phyloP scores from a whole-genome alignment of 345 rosid genomes.

The Eucalyptus shirleyi region DNA sequence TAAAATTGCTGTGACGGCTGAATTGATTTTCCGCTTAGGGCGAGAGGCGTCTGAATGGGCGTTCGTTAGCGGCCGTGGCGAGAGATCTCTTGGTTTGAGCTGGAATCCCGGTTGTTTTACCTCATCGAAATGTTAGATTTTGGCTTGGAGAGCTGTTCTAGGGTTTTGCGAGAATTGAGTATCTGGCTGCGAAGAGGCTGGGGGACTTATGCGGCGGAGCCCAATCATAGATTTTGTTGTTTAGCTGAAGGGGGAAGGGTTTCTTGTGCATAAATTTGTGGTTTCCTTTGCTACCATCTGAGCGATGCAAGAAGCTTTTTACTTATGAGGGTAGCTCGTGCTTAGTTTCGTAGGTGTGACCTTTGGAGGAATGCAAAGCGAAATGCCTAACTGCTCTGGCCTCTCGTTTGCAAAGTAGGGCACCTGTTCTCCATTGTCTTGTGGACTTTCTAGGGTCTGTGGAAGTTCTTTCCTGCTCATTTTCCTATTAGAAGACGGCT shows the following conservation, averaged over 20 bases:
- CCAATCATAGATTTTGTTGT: background rate
- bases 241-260: background rate
- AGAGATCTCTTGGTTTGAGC: background rate
- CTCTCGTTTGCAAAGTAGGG: background rate
- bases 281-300: background rate
- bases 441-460: background rate
- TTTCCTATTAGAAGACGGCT: background rate
- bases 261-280: background rate
- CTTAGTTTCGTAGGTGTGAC: background rate
- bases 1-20: background rate
- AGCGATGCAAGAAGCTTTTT: background rate
- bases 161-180: background rate
- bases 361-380: background rate
- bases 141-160: background rate
- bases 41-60: background rate
- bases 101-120: background rate
- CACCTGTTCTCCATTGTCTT: background rate
- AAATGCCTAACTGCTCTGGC: background rate
- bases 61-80: background rate
- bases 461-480: background rate
- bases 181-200: background rate
- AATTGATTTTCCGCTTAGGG: background rate
- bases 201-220: background rate
- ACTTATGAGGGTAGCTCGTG: background rate
- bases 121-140: background rate